Percentiles rank a stretch among this genome's conserved stretches.
phyloP scores from a whole-genome alignment of 169 alveolate species.

The Babesia gibsoni region DNA sequence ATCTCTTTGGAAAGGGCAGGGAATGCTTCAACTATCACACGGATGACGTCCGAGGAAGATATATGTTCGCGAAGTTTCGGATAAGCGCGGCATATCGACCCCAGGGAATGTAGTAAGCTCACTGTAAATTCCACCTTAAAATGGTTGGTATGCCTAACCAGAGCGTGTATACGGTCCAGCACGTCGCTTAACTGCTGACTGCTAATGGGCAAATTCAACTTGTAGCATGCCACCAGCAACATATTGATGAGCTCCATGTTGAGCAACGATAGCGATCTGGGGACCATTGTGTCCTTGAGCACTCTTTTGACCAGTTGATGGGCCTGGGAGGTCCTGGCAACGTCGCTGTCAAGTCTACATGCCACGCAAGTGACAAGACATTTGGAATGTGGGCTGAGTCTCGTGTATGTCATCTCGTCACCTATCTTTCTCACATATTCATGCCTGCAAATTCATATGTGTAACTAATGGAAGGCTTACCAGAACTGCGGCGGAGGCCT shows the following conservation, averaged over 20 bases:
- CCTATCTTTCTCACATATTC: slow-evolving; percentile 28
- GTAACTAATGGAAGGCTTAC: slow-evolving; percentile 7
- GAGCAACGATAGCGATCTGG: slow-evolving; percentile 14
- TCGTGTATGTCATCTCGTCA: slow-evolving; percentile 8
- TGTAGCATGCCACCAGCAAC: slow-evolving; percentile 58
- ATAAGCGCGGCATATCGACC: slow-evolving; percentile 13
- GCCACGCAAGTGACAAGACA: slow-evolving; percentile 60
- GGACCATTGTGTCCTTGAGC: slow-evolving; percentile 10
- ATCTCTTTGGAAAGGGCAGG: not conserved
- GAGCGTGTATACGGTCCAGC: slow-evolving; percentile 6
- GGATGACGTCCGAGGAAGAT: slow-evolving; percentile 15
- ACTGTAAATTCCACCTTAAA: slow-evolving; percentile 32
- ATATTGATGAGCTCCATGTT: slow-evolving; percentile 56
- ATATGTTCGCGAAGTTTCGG: slow-evolving; percentile 21
- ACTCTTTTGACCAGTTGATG: slow-evolving; percentile 27
- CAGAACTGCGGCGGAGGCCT: slow-evolving; percentile 54
- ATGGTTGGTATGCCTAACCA: slow-evolving; percentile 1
- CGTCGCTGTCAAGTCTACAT: slow-evolving; percentile 22
- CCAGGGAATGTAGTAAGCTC: slow-evolving; percentile 50
- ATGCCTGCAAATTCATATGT: slow-evolving; percentile 1
- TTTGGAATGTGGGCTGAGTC: slow-evolving; percentile 62
- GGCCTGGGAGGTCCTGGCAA: slow-evolving; percentile 8
- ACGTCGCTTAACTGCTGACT: slow-evolving; percentile 24
- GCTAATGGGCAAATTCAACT: slow-evolving; percentile 31
- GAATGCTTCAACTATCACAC: not conserved